A percentile compares a stretch with the other conserved stretches of the same genome.
Conservation (phyloP, 2,329 filamentous ascomycete genomes). For the Ceratocystis cacaofunesta region DNA sequence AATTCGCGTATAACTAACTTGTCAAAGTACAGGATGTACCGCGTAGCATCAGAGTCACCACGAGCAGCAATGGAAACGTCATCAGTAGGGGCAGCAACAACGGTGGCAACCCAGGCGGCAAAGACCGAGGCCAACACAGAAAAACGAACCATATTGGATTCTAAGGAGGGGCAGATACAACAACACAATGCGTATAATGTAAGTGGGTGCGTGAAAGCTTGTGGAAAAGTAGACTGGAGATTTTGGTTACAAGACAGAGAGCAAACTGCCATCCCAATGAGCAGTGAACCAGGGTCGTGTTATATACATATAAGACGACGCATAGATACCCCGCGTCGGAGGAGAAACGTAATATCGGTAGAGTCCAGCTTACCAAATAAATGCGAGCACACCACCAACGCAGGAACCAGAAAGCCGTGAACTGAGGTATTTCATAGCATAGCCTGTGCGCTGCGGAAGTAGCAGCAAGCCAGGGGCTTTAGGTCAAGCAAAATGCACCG, state of each 20-base stretch:
- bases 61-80: neutral
- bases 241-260: neutral
- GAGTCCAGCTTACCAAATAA: too few relatives aligned
- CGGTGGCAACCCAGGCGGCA: neutral
- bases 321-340: too few relatives aligned
- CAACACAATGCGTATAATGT: neutral
- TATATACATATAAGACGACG: neutral
- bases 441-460: too few relatives aligned
- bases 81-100: neutral
- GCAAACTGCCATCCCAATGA: neutral
- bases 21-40: constrained; percentile 4
- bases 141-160: neutral
- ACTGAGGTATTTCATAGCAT: too few relatives aligned
- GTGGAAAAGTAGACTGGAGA: neutral
- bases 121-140: neutral
- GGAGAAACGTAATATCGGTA: too few relatives aligned
- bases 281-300: neutral
- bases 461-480: too few relatives aligned
- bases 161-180: neutral
- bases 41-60: neutral
- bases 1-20: neutral
- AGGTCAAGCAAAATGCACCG: too few relatives aligned
- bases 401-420: too few relatives aligned
- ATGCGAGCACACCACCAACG: too few relatives aligned
- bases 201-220: neutral